These are phyloP conservation scores for Leptoxyphium fumago DNA, from an alignment of 2,329 filamentous ascomycete species.

Conservation along the genomic window DNA sequence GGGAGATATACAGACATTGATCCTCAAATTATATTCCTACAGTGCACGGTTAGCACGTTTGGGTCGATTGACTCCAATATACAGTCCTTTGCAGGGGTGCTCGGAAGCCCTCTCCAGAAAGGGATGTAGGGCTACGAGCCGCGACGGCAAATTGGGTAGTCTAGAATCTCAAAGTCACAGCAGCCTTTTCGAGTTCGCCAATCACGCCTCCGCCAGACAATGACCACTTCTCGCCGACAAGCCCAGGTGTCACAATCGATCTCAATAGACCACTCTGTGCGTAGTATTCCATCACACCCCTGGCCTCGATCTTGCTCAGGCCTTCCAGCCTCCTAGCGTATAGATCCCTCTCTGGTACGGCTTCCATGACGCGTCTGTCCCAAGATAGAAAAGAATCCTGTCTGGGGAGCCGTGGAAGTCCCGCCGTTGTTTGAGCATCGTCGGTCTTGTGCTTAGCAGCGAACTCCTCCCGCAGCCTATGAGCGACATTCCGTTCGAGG, in stretches of 20 bases:
- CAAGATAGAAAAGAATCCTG: constrained; percentile 38
- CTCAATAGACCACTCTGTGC: constrained; percentile 70
- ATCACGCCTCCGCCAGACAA: constrained; percentile 67
- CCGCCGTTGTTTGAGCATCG: constrained; percentile 5
- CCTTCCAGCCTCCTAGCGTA: constrained; percentile 46
- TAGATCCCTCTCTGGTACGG: constrained; percentile 23
- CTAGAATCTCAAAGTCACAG: constrained; percentile 28
- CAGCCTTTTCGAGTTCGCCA: constrained; percentile 68
- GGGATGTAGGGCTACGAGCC: no score
- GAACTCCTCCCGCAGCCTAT: constrained; percentile 17
- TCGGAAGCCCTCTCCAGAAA: no score
- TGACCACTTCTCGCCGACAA: constrained; percentile 71
- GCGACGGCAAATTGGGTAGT: no score
- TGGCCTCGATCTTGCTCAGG: constrained; percentile 58
- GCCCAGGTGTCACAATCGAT: constrained; percentile 51
- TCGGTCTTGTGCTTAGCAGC: constrained; percentile 6
- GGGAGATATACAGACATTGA: no score
- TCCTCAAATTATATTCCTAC: no score
- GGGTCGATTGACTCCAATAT: no score
- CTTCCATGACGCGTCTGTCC: constrained; percentile 38
- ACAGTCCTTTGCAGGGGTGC: no score
- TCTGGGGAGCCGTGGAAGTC: constrained; percentile 18
- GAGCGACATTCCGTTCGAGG: constrained; percentile 12
- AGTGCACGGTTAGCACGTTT: no score
- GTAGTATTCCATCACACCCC: constrained; percentile 83